Conservation (phyloP, 768 basidiomycete species). For the Plicaturopsis crispa region DNA sequence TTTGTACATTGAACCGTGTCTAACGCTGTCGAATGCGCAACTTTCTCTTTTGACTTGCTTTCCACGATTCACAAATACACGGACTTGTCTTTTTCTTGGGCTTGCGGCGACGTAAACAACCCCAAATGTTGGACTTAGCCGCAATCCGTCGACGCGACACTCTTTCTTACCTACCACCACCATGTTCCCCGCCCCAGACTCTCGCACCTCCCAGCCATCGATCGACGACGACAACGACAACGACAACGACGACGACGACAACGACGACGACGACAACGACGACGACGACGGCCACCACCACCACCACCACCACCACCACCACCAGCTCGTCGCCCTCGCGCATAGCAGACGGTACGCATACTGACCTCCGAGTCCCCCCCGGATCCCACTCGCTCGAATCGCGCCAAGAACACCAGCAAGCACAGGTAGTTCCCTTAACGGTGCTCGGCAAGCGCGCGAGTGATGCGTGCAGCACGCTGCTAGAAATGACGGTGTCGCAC, state of each 20-base stretch:
- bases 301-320: conserved; percentile 17
- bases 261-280: conserved; percentile 26
- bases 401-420: conserved; percentile 24
- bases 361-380: conserved; percentile 25
- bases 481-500: conserved; percentile 14
- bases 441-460: conserved; percentile 21
- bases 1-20: too few relatives aligned
- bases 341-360: conserved; percentile 55
- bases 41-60: too few relatives aligned
- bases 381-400: conserved; percentile 17
- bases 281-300: conserved; percentile 11
- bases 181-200: too few relatives aligned
- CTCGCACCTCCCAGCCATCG: too few relatives aligned
- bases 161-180: too few relatives aligned
- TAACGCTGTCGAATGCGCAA: too few relatives aligned
- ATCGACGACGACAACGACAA: conserved; percentile 28
- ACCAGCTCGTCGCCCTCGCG: conserved; percentile 33
- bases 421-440: conserved; percentile 18
- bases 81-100: too few relatives aligned
- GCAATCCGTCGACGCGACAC: too few relatives aligned
- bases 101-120: too few relatives aligned
- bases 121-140: too few relatives aligned
- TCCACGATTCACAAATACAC: too few relatives aligned
- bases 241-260: conserved; percentile 25
- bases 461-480: conserved; percentile 30